Conservation (phyloP, 1,284 basidiomycete genomes). For the Laetiporus sulphureus region DNA sequence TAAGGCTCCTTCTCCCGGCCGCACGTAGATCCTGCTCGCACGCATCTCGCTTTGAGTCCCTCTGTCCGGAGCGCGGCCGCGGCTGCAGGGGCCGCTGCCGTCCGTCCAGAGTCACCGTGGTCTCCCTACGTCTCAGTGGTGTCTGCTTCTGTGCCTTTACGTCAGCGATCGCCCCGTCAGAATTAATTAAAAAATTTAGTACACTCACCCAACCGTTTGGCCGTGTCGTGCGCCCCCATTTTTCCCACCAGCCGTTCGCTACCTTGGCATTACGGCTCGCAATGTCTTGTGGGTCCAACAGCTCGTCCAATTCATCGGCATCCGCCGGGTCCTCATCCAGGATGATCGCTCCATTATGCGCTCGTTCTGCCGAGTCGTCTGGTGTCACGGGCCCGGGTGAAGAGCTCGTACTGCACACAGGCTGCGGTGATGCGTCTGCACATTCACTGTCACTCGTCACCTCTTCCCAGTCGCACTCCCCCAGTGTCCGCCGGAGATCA, state of each 20-base stretch:
- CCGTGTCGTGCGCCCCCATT: conserved; percentile 38
- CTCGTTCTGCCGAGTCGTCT: conserved; percentile 17
- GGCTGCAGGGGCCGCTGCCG: conserved; percentile 21
- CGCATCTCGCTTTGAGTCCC: conserved; percentile 15
- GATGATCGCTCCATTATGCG: conserved; percentile 7
- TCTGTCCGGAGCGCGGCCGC: conserved; percentile 16
- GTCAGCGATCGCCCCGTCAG: conserved; percentile 9
- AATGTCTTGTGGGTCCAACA: conserved; percentile 9
- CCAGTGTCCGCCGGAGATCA: conserved; percentile 41
- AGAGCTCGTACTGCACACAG: conserved; percentile 22
- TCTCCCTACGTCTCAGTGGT: conserved; percentile 35
- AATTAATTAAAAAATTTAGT: no score
- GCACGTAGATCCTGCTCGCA: conserved; percentile 18
- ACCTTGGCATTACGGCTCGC: conserved; percentile 36
- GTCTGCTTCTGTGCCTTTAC: conserved; percentile 21
- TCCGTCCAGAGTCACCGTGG: conserved; percentile 41
- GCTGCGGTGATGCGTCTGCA: conserved; percentile 25
- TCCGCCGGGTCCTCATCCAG: conserved; percentile 12
- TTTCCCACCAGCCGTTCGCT: conserved; percentile 54
- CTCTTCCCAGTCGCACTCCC: conserved; percentile 31
- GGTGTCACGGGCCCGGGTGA: conserved; percentile 27
- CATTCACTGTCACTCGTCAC: conserved; percentile 45
- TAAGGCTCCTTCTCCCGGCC: conserved; percentile 18
- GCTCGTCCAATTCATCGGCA: conserved; percentile 17
- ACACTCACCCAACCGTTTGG: conserved; percentile 18